Evolutionary conservation across 73 alveolate genomes (phyloP), one percentile per base, ranked within the genome.

Genomic region (Effrenium voratum): DNA sequence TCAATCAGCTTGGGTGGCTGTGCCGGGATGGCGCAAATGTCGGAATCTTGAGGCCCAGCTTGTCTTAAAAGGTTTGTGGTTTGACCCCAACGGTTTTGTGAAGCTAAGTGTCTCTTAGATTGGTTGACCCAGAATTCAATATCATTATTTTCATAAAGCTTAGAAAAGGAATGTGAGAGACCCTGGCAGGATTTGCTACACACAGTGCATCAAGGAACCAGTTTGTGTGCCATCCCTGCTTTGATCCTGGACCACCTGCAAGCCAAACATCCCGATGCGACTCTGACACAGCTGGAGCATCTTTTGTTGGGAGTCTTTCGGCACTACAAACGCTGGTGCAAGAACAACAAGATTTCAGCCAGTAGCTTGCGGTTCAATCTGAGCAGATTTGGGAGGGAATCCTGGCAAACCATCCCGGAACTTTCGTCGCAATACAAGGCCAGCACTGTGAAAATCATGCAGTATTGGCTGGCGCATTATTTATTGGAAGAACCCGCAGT

Each of bases 11-110:
- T 90, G 97, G 97, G 32, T n/a, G 40, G 6, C 12, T 4, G 97
- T 90, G 5, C 97, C 97, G 0, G 97, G 97, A 3, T 90, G 97
- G 97, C 34, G 59, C 57, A 90, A 90, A 36, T 86, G 68, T n/a
- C 2, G 97, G 8, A 90, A 90, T 52, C 52, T 88, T 5, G 95
- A 88, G 70, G 95, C 5, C 36, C 40, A 76, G 22, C 46, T 16
- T 15, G 16, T n/a, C 2, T 34, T 52, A 0, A 68, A 1, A 46
- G 46, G n/a, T 5, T 19, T 0, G 30, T 12, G 55, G 84, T n/a
- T n/a, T 80, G 70, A 46, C 28, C 1, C 16, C 15, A 22, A 72
- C 38, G 3, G 15, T 4, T 22, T 15, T 28, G 10, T 13, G 43
- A 75, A 75, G 26, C 0, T 28, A 49, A 34, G 34, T 79, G 90